Evolutionary conservation across 1,284 basidiomycete genomes (phyloP), one percentile per base, ranked within the genome.

Genomic region (Phellopilus nigrolimitatus): DNA sequence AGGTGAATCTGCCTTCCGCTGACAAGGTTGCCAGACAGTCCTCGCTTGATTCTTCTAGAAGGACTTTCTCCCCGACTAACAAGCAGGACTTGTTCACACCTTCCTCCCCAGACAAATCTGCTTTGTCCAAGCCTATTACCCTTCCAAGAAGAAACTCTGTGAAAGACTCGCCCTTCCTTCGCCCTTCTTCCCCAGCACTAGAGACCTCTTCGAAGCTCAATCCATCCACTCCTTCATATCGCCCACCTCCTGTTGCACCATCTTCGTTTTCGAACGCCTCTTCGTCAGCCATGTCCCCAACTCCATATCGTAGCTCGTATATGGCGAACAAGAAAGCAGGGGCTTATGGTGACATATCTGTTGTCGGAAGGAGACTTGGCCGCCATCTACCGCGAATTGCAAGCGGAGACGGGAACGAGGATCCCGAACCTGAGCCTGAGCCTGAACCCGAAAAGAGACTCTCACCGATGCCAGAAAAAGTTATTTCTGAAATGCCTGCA

Each of bases 341-440:
- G 25, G 70, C 72, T 1, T 87, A 89, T 61, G 77, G 81, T 0
- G 78, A 79, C 38, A 66, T 68, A 41, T 62, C 85, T 25, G 73
- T 72, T 37, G 69, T 74, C 13, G 78, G 81, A 9, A 74, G 76
- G n/a, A 77, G 68, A 55, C 68, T 89, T 9, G 88, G 86, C 24
- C 74, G 73, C 17, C 89, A 90, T 67, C 72, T 91, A 13, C 88
- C 88, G 31, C 80, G 89, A 10, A 91, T 91, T 63, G 88, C 88
- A 1, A 91, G 88, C 58, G 89, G 88, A 3, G 89, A 91, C 61
- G 82, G 71, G 1, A 79, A 82, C 37, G 84, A 86, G 30, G 65
- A 76, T 19, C 70, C 69, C 63, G 68, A 71, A 27, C 72, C 67
- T 31, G 69, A 72, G n/a, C 47, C 63, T 7, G 58, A 62, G 42